Percentiles rank a stretch among this genome's conserved stretches.
phyloP scores from a whole-genome alignment of 2,329 filamentous ascomycete species.

The Trichoderma sp. region DNA sequence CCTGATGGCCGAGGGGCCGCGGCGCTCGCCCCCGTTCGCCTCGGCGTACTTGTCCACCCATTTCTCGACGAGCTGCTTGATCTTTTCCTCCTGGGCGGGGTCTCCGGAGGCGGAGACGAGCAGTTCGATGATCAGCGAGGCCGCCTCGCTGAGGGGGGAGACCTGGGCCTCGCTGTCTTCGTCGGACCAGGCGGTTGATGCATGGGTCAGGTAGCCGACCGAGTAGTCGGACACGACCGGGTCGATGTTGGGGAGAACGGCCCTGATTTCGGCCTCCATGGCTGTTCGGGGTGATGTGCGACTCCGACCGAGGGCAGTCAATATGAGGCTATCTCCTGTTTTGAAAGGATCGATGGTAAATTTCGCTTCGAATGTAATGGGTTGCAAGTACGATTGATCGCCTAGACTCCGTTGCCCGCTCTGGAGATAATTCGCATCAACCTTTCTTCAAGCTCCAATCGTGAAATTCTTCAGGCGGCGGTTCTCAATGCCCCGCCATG shows the following conservation, averaged over 20 bases:
- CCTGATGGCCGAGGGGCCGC: constrained; percentile 74
- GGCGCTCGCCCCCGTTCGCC: constrained; percentile 67
- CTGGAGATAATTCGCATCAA: background rate
- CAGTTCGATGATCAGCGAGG: constrained; percentile 80
- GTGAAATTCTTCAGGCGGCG: constrained; percentile 20
- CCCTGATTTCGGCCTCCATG: constrained; percentile 88
- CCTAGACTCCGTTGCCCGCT: background rate
- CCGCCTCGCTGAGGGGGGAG: constrained; percentile 82
- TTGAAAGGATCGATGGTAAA: background rate
- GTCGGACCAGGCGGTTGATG: constrained; percentile 81
- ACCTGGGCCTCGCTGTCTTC: constrained; percentile 66
- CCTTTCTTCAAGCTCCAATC: constrained; percentile 5
- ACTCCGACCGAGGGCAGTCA: too few relatives aligned
- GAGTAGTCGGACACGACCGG: constrained; percentile 89
- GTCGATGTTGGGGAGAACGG: constrained; percentile 83
- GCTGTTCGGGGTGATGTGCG: constrained; percentile 29
- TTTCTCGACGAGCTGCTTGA: constrained; percentile 82
- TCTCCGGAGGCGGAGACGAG: constrained; percentile 91
- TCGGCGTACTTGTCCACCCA: constrained; percentile 83
- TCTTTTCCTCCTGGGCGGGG: constrained; percentile 70
- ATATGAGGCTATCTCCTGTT: background rate
- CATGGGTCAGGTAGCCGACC: constrained; percentile 91
- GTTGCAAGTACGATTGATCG: background rate
- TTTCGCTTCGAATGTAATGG: background rate
- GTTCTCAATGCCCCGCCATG: constrained; percentile 23